Evolutionary conservation across 2,329 filamentous ascomycete genomes (phyloP).

Genomic region (Hirsutella rhossiliensis): DNA sequence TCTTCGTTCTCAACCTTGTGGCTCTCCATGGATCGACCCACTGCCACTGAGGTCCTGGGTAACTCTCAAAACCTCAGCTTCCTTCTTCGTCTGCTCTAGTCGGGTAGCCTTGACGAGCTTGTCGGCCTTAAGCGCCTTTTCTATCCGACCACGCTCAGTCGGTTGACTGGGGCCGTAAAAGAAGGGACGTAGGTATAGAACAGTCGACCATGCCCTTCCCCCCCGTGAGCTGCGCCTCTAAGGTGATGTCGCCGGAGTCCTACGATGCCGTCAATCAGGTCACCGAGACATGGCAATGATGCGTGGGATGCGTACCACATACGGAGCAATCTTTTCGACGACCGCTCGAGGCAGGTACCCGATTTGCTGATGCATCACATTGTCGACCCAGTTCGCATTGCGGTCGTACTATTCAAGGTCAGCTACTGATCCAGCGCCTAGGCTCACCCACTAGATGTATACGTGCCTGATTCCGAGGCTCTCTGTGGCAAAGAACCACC

Average conservation of each 20-base stretch:
- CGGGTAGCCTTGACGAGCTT: conserved; percentile 49
- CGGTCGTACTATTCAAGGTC: conserved; percentile 40
- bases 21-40: too few species aligned
- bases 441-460: too few species aligned
- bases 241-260: conserved; percentile 45
- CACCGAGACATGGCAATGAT: too few species aligned
- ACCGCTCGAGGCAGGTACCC: conserved; percentile 61
- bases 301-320: conserved; percentile 42
- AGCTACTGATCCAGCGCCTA: not conserved
- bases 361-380: conserved; percentile 63
- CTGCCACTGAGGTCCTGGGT: too few species aligned
- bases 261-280: conserved; percentile 9
- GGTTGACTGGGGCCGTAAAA: conserved; percentile 57
- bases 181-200: conserved; percentile 47
- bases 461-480: conserved; percentile 49
- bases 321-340: conserved; percentile 58
- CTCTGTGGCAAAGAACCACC: conserved; percentile 48
- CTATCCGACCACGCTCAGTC: conserved; percentile 38
- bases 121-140: conserved; percentile 49
- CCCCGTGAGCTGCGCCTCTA: conserved; percentile 64
- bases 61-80: conserved; percentile 38
- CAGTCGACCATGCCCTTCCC: conserved; percentile 58
- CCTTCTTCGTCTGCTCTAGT: conserved; percentile 38
- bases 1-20: too few species aligned
- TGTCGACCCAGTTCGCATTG: conserved; percentile 70